These are phyloP conservation scores for Fusarium sp. DNA, from an alignment of 2,329 filamentous ascomycete genomes.

Conservation along the genomic window DNA sequence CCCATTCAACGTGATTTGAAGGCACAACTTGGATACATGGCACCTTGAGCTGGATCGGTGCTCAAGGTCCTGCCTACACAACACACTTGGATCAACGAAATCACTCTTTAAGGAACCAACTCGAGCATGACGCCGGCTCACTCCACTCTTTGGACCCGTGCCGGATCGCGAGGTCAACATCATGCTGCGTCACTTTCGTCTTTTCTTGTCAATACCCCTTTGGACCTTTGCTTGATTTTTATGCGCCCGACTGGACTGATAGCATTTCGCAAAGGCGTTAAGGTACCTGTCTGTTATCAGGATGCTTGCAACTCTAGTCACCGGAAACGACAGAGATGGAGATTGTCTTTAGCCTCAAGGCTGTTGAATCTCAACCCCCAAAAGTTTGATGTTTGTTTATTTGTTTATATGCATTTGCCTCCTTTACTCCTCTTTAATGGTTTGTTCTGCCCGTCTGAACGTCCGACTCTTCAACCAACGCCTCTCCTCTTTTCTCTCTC, in stretches of 20 bases:
- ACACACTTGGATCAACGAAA: neutral
- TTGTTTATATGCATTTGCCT: neutral
- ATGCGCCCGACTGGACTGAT: conserved; percentile 20
- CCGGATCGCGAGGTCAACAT: conserved; percentile 25
- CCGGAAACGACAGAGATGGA: conserved; percentile 23
- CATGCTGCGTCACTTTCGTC: conserved; percentile 16
- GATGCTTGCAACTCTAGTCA: conserved; percentile 7
- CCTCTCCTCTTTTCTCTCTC: neutral
- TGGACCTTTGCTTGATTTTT: conserved; percentile 5
- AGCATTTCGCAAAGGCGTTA: conserved; percentile 36
- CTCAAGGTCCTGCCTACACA: neutral
- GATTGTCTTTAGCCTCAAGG: conserved; percentile 15
- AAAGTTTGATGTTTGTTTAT: conserved; percentile 11
- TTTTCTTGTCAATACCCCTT: conserved; percentile 35
- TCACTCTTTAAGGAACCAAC: conserved; percentile 1
- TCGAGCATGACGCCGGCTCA: neutral
- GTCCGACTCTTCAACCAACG: neutral
- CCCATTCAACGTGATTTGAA: neutral
- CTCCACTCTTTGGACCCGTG: conserved; percentile 22
- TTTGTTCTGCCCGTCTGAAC: neutral
- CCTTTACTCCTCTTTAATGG: neutral
- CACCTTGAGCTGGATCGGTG: neutral
- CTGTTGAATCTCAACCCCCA: conserved; percentile 10
- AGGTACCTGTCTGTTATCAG: conserved; percentile 16
- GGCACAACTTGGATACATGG: neutral